phyloP scores from a whole-genome alignment of 768 basidiomycete genomes.

The Daedaleopsis sinensis region DNA sequence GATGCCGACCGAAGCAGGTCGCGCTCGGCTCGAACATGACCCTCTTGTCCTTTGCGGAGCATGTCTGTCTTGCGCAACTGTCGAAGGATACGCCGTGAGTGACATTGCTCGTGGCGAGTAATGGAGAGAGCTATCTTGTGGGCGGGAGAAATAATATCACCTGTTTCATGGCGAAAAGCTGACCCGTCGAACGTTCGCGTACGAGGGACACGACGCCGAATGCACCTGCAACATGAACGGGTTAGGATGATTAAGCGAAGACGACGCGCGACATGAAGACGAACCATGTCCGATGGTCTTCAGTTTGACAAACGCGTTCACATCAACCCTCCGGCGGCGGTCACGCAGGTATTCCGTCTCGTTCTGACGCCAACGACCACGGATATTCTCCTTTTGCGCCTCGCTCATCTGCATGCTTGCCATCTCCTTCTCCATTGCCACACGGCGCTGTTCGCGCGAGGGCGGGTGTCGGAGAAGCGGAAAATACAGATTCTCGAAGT shows the following conservation, averaged over 20 bases:
- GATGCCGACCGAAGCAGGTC: constrained; percentile 93
- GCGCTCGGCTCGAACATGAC: constrained; percentile 94
- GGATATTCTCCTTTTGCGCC: constrained; percentile 68
- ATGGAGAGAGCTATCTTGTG: constrained; percentile 15
- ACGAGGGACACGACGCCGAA: constrained; percentile 97
- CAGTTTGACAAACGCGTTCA: constrained; percentile 83
- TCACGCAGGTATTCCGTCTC: constrained; percentile 92
- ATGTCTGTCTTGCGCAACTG: constrained; percentile 89
- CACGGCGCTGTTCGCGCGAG: constrained; percentile 81
- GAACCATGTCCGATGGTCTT: constrained; percentile 95
- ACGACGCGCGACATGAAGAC: constrained; percentile 26
- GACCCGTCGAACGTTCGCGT: constrained; percentile 75
- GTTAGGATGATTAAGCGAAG: constrained; percentile 23
- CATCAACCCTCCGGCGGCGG: constrained; percentile 78
- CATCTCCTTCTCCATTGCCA: constrained; percentile 91
- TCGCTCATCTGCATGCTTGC: constrained; percentile 68
- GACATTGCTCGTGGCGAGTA: constrained; percentile 25
- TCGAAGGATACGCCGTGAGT: constrained; percentile 14
- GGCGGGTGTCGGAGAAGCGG: constrained; percentile 82
- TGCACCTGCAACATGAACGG: constrained; percentile 57
- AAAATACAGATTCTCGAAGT: constrained; percentile 91
- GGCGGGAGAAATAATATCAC: constrained; percentile 37
- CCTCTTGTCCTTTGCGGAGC: constrained; percentile 96
- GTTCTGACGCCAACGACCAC: constrained; percentile 80
- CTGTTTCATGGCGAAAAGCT: constrained; percentile 97